Percentiles rank a stretch among this genome's conserved stretches.
These are phyloP conservation scores for Lunularia cruciata DNA, from an alignment of 225 moss, liverwort and hornwort genomes.

Conservation along the genomic window DNA sequence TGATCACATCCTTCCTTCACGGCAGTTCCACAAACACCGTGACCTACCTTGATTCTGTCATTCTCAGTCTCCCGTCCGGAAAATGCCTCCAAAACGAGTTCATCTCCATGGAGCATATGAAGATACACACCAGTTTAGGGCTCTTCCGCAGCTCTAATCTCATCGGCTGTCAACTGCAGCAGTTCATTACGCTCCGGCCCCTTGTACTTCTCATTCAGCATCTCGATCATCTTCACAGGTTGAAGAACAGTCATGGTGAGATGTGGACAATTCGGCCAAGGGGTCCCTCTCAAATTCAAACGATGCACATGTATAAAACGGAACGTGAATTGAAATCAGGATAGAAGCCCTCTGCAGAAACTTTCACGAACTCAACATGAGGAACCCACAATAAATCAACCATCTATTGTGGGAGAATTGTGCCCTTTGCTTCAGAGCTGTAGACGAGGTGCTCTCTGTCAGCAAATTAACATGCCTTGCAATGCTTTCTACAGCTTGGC, in stretches of 20 bases:
- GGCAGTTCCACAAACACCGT: slow-evolving; percentile 44
- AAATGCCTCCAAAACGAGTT: slow-evolving; percentile 40
- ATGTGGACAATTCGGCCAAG: no score
- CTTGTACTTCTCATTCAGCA: slow-evolving; percentile 14
- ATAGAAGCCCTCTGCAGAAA: no score
- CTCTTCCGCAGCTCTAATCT: slow-evolving; percentile 30
- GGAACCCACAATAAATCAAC: no score
- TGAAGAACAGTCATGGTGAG: slow-evolving; percentile 29
- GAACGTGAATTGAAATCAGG: no score
- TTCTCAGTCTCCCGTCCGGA: slow-evolving; percentile 38
- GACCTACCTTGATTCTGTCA: slow-evolving; percentile 33
- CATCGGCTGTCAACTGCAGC: slow-evolving; percentile 27
- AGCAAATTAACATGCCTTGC: no score
- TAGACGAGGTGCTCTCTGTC: no score
- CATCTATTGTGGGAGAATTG: no score
- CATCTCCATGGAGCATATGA: slow-evolving; percentile 41
- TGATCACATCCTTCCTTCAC: slow-evolving; percentile 35
- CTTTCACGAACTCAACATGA: no score
- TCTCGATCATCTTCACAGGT: slow-evolving; percentile 22
- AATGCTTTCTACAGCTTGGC: no score
- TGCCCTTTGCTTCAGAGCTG: no score
- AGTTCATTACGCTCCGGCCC: slow-evolving; percentile 15
- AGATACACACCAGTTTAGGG: slow-evolving; percentile 45
- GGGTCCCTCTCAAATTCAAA: no score
- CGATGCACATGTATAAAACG: no score